Evolutionary conservation across 257 asterid species (phyloP).

Genomic region (Ilex aquifolium): DNA sequence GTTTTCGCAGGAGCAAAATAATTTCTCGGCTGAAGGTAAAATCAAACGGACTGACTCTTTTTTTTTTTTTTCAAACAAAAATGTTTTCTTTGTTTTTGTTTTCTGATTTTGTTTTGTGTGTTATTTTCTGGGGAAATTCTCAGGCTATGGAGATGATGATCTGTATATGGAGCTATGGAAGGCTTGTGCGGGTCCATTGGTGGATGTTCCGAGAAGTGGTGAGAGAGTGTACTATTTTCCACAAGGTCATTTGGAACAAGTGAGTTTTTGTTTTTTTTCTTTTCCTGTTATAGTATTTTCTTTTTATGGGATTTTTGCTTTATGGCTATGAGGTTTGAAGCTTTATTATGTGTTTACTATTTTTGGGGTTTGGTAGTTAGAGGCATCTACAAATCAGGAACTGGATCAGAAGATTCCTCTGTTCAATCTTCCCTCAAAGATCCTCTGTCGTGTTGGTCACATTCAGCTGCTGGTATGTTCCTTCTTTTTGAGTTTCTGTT

Average conservation of each 20-base stretch:
- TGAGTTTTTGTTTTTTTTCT: conserved; percentile 3
- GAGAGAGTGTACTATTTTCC: conserved; percentile 35
- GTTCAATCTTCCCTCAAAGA: conserved; percentile 79
- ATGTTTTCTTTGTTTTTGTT: not conserved
- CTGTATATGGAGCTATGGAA: conserved; percentile 30
- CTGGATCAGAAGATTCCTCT: conserved; percentile 59
- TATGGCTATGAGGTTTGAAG: not conserved
- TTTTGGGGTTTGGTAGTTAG: conserved; percentile 55
- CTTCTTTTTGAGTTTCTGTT: conserved; percentile 4
- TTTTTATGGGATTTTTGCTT: not conserved
- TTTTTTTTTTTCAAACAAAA: not conserved
- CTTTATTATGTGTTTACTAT: not conserved
- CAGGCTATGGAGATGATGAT: conserved; percentile 40
- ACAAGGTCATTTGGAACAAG: conserved; percentile 41
- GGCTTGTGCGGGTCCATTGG: conserved; percentile 38
- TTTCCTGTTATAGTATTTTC: not conserved
- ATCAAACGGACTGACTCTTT: not conserved
- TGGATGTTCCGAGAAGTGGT: conserved; percentile 20
- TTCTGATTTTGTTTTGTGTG: not conserved
- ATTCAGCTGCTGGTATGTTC: conserved; percentile 64
- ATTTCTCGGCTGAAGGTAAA: conserved; percentile 22
- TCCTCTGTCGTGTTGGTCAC: conserved; percentile 64
- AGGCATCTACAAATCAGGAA: conserved; percentile 91
- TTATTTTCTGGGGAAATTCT: conserved; percentile 11
- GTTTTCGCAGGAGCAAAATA: conserved; percentile 13